A percentile compares a stretch with the other conserved stretches of the same genome.
Evolutionary conservation across 805 yeast genomes (phyloP).

Genomic region (Alloascoidea africana): DNA sequence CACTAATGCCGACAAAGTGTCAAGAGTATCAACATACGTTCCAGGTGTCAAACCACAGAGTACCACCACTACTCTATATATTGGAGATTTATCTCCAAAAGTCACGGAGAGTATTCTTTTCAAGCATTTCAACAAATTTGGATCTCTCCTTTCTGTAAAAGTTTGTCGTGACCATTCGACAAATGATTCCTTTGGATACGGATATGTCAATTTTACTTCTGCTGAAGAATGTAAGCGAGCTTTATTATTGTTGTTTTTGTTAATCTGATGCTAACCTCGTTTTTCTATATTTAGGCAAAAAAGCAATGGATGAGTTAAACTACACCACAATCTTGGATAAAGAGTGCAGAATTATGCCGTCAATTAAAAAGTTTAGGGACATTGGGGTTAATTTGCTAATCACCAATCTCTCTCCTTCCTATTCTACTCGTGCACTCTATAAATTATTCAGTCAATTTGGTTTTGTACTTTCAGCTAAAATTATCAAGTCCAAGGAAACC

Average conservation of each 20-base stretch:
- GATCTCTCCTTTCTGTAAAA: slow-evolving; percentile 40
- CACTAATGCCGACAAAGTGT: not conserved
- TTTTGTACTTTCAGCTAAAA: slow-evolving; percentile 26
- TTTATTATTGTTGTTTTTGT: not conserved
- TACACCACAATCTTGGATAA: slow-evolving; percentile 23
- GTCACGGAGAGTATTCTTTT: slow-evolving; percentile 34
- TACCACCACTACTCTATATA: slow-evolving; percentile 24
- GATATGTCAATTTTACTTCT: slow-evolving; percentile 46
- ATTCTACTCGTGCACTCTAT: slow-evolving; percentile 30
- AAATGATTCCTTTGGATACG: slow-evolving; percentile 50
- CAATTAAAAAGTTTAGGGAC: slow-evolving; percentile 21
- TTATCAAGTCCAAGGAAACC: slow-evolving; percentile 18
- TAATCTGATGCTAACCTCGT: not conserved
- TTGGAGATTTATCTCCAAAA: slow-evolving; percentile 41
- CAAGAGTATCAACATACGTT: slow-evolving; percentile 13
- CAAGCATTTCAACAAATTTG: slow-evolving; percentile 25
- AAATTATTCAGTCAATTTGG: slow-evolving; percentile 34
- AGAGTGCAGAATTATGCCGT: slow-evolving; percentile 42
- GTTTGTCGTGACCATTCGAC: slow-evolving; percentile 38
- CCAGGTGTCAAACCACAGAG: not conserved
- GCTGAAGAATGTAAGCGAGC: slow-evolving; percentile 19
- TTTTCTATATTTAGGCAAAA: slow-evolving; percentile 21
- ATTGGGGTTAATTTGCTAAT: slow-evolving; percentile 37
- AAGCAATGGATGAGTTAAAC: slow-evolving; percentile 43
- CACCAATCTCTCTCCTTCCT: slow-evolving; percentile 24